Base-by-base conservation (phyloP, 495 filamentous ascomycete genomes). In the Terfezia boudieri region DNA sequence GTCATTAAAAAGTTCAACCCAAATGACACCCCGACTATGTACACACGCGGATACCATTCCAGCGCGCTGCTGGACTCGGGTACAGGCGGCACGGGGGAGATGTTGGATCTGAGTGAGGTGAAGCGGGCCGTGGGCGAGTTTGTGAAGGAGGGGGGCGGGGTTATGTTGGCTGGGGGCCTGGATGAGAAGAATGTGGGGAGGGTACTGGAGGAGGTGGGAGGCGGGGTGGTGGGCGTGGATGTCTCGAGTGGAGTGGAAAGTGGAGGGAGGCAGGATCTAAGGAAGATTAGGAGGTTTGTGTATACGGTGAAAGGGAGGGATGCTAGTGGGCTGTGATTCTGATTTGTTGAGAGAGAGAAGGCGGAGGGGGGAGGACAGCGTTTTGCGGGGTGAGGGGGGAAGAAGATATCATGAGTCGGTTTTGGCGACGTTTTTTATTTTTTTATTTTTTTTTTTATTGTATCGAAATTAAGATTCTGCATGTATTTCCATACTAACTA, bases 231-330 rank as follows among this genome's bases (percentile, higher is more conserved):
- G 38, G 88, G 80, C 2, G 81, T 99, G 38, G 90, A 99, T 71
- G 84, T 94, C 5, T 93, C 86, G 63, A 92, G 84, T 61, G 90
- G 90, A 0, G 86, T 99, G 11, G 90, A 98, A 70, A 76, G 76
- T 23, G 75, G 83, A 59, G 90, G 89, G 9, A 67, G 71, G 61
- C 92, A 99, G 64, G 83, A 82, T 67, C 50, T 86, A 52, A 76
- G 80, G 54, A 92, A 84, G 71, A 95, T 99, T 55, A 70, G 71
- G 57, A 77, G 70, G 10, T 99, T 99, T 68, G 74, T 96, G 8
- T 71, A 72, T 60, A 78, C 76, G 46, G 84, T 78, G 1, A 93
- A 87, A 69, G 66, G 67, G 12, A 57, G 61, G 37, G 43, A 50
- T 22, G 52, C 49, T 53, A 60, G 49, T 20, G 12, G 49, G 26